A percentile compares a stretch with the other conserved stretches of the same genome.
phyloP scores from a whole-genome alignment of 2,329 filamentous ascomycete species.

The Aotearoamyces nothofagi region DNA sequence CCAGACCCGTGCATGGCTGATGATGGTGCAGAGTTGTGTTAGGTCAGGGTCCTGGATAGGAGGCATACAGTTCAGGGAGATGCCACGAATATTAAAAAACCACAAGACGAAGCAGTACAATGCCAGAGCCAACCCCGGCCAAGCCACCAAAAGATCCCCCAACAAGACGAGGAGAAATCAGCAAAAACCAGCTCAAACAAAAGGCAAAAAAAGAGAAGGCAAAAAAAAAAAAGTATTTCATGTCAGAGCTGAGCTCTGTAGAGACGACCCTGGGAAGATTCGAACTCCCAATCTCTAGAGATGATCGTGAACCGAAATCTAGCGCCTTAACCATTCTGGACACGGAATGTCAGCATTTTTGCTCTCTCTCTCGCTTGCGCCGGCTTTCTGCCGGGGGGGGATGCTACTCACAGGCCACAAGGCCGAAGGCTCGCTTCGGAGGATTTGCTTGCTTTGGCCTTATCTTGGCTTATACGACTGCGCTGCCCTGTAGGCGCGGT shows the following conservation, averaged over 20 bases:
- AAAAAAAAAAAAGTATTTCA: background rate
- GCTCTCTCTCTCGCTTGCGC: background rate
- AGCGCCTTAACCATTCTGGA: slow-evolving; percentile 12
- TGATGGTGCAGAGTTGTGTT: too few species aligned
- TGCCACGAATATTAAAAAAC: too few species aligned
- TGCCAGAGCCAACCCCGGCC: too few species aligned
- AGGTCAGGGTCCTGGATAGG: too few species aligned
- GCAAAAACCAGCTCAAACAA: background rate
- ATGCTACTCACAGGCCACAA: too few species aligned
- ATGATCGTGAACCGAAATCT: slow-evolving; percentile 9
- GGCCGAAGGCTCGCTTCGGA: background rate
- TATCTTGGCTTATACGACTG: background rate
- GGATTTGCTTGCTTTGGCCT: background rate
- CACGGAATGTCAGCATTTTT: background rate
- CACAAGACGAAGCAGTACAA: too few species aligned
- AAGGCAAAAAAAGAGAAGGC: background rate
- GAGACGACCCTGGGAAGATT: slow-evolving; percentile 2
- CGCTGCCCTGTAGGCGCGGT: background rate
- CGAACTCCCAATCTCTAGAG: slow-evolving; percentile 13
- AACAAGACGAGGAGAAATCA: too few species aligned
- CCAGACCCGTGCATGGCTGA: too few species aligned
- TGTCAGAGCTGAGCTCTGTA: too few species aligned
- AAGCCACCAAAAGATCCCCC: too few species aligned
- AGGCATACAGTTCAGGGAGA: too few species aligned
- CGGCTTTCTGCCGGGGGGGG: too few species aligned